A percentile compares a stretch with the other conserved stretches of the same genome.
These are phyloP conservation scores for Mortierella sp. DNA, from an alignment of 371 early-diverging fungal genomes.

Conservation along the genomic window DNA sequence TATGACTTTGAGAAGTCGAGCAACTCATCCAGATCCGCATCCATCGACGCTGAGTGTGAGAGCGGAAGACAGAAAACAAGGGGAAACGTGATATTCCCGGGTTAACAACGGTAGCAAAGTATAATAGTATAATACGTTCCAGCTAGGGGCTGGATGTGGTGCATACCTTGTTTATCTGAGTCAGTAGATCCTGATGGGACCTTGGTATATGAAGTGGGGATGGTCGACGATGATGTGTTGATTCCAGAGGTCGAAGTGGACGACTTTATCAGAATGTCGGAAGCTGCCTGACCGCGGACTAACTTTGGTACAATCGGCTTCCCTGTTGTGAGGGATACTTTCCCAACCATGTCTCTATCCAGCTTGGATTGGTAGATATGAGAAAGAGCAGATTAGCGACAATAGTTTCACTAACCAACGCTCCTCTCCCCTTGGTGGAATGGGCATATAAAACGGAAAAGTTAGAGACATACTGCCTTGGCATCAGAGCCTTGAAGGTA, in stretches of 20 bases:
- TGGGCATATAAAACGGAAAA: too few species aligned
- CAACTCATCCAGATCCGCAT: conserved; percentile 44
- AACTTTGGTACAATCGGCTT: conserved; percentile 50
- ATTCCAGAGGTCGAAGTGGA: background rate
- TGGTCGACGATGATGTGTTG: background rate
- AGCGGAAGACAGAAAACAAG: too few species aligned
- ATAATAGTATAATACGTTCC: too few species aligned
- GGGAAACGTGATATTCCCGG: too few species aligned
- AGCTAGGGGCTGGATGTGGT: too few species aligned
- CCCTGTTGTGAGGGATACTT: conserved; percentile 43
- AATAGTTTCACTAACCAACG: too few species aligned
- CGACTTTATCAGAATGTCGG: conserved; percentile 41
- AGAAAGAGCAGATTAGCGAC: background rate
- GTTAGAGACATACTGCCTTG: conserved; percentile 18
- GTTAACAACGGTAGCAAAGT: too few species aligned
- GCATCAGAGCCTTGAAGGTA: conserved; percentile 32
- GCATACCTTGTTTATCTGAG: conserved; percentile 26
- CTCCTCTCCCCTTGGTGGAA: too few species aligned
- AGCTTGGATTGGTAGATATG: conserved; percentile 3
- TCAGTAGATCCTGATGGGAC: background rate
- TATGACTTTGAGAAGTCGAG: conserved; percentile 44
- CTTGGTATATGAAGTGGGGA: conserved; percentile 5
- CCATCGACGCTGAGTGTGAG: conserved; percentile 30
- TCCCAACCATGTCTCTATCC: conserved; percentile 40
- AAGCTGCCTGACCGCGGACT: conserved; percentile 43